These are phyloP conservation scores for Torulaspora maleeae DNA, from an alignment of 805 yeast genomes.

Conservation along the genomic window DNA sequence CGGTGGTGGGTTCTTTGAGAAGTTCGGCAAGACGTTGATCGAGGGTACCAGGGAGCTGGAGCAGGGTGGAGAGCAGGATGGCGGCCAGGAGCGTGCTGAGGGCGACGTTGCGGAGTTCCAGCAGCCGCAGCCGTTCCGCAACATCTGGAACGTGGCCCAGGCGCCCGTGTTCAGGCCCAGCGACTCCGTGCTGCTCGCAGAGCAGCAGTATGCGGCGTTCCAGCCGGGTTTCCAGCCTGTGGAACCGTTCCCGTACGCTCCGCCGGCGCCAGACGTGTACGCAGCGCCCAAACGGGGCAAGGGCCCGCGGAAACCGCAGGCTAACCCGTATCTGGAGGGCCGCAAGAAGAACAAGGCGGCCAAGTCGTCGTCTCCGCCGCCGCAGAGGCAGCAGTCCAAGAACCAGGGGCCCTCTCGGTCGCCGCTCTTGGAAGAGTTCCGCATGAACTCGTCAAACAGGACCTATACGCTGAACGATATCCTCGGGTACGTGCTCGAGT, in stretches of 20 bases:
- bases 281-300: slow-evolving; percentile 9
- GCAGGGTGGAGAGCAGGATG: neutral
- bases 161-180: slow-evolving; percentile 30
- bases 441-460: slow-evolving; percentile 53
- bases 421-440: slow-evolving; percentile 79
- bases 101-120: slow-evolving; percentile 2
- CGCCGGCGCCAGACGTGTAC: neutral
- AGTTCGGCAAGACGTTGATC: slow-evolving; percentile 34
- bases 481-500: slow-evolving; percentile 83
- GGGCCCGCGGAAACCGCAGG: slow-evolving; percentile 14
- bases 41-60: slow-evolving; percentile 36
- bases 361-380: slow-evolving; percentile 5
- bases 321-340: slow-evolving; percentile 25
- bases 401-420: slow-evolving; percentile 42
- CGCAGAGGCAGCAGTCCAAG: slow-evolving; percentile 18
- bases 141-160: slow-evolving; percentile 30
- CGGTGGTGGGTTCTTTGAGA: slow-evolving; percentile 33
- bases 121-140: slow-evolving; percentile 2
- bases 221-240: neutral
- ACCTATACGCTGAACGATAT: slow-evolving; percentile 62
- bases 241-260: neutral
- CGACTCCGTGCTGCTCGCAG: slow-evolving; percentile 4
- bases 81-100: neutral
- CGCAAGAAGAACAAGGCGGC: slow-evolving; percentile 3
- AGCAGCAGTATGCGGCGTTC: slow-evolving; percentile 1